These are phyloP conservation scores for Trypanosoma congolense DNA, from an alignment of 208 protist species.

Conservation along the genomic window DNA sequence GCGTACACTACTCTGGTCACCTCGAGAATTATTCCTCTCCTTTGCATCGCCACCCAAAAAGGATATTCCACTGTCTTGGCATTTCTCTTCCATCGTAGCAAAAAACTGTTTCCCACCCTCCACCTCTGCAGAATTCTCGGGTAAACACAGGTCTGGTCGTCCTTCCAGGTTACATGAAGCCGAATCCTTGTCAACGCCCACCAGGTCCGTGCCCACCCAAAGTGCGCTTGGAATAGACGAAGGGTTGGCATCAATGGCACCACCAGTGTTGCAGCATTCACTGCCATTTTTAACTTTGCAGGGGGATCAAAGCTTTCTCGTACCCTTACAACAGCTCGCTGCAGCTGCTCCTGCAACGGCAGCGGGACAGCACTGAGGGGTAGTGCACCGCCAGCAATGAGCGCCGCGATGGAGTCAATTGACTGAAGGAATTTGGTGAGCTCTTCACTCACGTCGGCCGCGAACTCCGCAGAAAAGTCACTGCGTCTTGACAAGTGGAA, in stretches of 20 bases:
- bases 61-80: no score
- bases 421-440: slow-evolving; percentile 69
- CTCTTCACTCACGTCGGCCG: slow-evolving; percentile 48
- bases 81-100: background rate
- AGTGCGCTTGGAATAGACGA: background rate
- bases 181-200: background rate
- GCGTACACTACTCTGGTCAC: no score
- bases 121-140: background rate
- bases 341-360: slow-evolving; percentile 35
- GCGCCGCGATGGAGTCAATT: slow-evolving; percentile 59
- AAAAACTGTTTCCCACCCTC: background rate
- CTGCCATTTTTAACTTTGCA: slow-evolving; percentile 3
- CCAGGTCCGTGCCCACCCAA: background rate
- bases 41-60: no score
- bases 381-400: slow-evolving; percentile 59
- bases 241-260: background rate
- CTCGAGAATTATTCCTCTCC: no score
- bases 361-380: slow-evolving; percentile 41
- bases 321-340: slow-evolving; percentile 19
- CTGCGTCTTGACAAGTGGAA: slow-evolving; percentile 62
- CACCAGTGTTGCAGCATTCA: background rate
- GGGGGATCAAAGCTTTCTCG: slow-evolving; percentile 17
- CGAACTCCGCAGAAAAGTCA: slow-evolving; percentile 79
- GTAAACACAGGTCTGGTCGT: background rate
- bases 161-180: background rate